Percentiles rank a stretch among this genome's conserved stretches.
These are phyloP conservation scores for Exophiala viscosa DNA, from an alignment of 2,329 filamentous ascomycete genomes.

Conservation along the genomic window DNA sequence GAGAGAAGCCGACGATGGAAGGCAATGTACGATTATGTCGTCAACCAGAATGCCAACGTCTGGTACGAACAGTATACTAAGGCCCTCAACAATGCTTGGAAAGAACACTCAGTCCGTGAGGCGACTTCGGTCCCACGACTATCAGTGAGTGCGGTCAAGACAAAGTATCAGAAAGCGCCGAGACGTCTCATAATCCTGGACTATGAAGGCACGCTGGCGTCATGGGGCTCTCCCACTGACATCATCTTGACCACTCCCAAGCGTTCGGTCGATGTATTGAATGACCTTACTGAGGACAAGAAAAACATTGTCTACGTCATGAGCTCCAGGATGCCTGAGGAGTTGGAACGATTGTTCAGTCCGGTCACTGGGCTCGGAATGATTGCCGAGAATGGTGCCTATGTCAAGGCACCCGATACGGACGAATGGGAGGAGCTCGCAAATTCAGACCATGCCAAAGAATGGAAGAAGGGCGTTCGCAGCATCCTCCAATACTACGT, in stretches of 20 bases:
- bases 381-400: conserved; percentile 93
- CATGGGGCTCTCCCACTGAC: conserved; percentile 77
- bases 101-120: conserved; percentile 79
- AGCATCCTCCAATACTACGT: conserved; percentile 84
- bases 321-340: conserved; percentile 82
- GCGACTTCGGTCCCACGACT: conserved; percentile 83
- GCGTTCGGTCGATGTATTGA: conserved; percentile 76
- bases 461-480: conserved; percentile 81
- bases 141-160: conserved; percentile 61
- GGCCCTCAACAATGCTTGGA: conserved; percentile 69
- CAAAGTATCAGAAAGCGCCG: conserved; percentile 63
- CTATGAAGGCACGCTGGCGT: conserved; percentile 88
- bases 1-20: conserved; percentile 74
- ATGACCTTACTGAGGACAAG: conserved; percentile 73
- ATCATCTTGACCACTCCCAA: conserved; percentile 84
- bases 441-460: conserved; percentile 63
- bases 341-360: conserved; percentile 81
- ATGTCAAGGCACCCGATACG: conserved; percentile 64
- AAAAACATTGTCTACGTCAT: conserved; percentile 89
- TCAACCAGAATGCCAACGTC: conserved; percentile 75
- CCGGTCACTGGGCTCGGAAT: conserved; percentile 78
- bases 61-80: conserved; percentile 78
- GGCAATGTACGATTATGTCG: conserved; percentile 68
- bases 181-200: conserved; percentile 83
- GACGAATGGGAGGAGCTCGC: conserved; percentile 75